Base-by-base conservation (phyloP, 2,329 filamentous ascomycete genomes). In the Raffaelea arxii region DNA sequence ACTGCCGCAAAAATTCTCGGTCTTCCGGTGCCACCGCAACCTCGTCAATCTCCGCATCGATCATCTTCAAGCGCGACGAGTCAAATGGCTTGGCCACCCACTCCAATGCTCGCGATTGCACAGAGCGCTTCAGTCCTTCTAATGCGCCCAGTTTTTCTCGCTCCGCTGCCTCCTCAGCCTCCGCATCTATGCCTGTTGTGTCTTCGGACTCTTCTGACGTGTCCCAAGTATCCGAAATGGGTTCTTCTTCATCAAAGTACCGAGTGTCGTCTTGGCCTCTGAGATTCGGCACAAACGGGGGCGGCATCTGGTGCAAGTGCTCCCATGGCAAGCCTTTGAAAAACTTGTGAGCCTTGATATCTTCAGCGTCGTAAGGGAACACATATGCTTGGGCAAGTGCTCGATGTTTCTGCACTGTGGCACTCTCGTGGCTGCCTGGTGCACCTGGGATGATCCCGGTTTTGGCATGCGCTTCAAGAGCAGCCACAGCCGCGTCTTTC, bases 271-370 rank as follows among this genome's bases (percentile, higher is more conserved):
- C 82, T 52, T 73, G 68, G 25, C 71, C 69, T 35, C 71, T 70
- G 22, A 96, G 80, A 10, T 79, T 74, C 0, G 91, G 91, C 1
- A 94, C 69, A 56, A 94, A 91, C 0, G 90, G 90, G 1, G 91
- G 90, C 9, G 69, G 69, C 46, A 78, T 74, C 27, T 75, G 65
- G 57, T 92, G 84, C 16, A 95, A 64, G 1, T 75, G 76, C 14
- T 84, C 78, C 92, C 88, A 97, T 1, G 78, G 75, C 16, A 94
- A 78, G 43, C 80, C 78, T 47, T 73, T 74, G 67, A 97, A 97
- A 75, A 91, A 97, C 11, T 79, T 77, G 64, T 97, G 92, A 4
- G 74, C 66, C 61, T 94, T 96, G 69, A 97, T 94, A 46, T 96
- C 89, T 53, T 86, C 79, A 2, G 86, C 90, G 57, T 94, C 90